Evolutionary conservation across 345 rosid species (phyloP), one percentile per base, ranked within the genome.

Genomic region (Rhodamnia argentea): DNA sequence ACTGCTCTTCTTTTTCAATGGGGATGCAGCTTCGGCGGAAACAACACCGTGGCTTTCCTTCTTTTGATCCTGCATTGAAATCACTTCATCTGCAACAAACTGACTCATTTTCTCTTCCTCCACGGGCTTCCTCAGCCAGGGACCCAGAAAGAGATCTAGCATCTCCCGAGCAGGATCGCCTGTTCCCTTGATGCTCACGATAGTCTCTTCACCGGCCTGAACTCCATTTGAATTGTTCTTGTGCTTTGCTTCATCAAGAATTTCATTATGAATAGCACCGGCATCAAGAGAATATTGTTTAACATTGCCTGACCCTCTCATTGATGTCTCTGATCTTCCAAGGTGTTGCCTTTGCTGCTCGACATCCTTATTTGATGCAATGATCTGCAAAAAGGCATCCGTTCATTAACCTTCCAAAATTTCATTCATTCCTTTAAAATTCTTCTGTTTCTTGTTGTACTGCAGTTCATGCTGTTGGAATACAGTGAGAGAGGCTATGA

Each of bases 111-210:
- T 89, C 50, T 88, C 84, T 81, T 88, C 74, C 57, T 62, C 87
- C 2, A 40, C 62, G 1, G 92, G 91, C 74, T 94, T 92, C 87
- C 87, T 88, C 37, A 92, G 93, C 87, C 91, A 87, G 78, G 95
- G 94, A 42, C 95, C 94, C 84, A 94, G 89, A 82, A 92, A 89
- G 84, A 93, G 89, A 84, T 91, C 74, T 87, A 93, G 89, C 96
- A 94, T 93, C 84, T 92, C 93, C 84, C 86, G 92, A 50, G 94
- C 90, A 85, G 93, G 88, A 87, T 93, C 89, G 51, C 88, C 95
- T 6, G 91, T 86, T 53, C 83, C 82, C 44, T 57, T 83, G 51
- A 83, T 13, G 83, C 54, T 52, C 22, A 47, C 78, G n/a, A 85
- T 58, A 84, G 50, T 74, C 37, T 86, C 85, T 83, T 89, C 88